phyloP scores from a whole-genome alignment of 108 stramenopile species.

The Craspedostauros australis region DNA sequence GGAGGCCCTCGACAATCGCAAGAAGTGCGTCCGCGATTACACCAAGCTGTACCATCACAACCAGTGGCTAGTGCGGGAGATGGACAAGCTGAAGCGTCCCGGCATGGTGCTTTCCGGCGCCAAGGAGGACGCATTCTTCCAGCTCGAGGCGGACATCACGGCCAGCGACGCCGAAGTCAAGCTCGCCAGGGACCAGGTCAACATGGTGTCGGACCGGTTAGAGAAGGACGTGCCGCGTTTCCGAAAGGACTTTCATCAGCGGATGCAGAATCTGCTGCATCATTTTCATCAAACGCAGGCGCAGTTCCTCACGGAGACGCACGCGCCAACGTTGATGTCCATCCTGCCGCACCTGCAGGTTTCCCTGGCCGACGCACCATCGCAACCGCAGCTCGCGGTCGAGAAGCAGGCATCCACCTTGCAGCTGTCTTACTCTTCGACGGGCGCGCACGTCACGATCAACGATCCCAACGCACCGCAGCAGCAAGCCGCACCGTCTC shows the following conservation, averaged over 20 bases:
- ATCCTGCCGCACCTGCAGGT: constrained; percentile 3
- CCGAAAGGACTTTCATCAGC: constrained; percentile 25
- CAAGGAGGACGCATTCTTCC: constrained; percentile 13
- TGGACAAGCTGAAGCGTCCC: constrained; percentile 25
- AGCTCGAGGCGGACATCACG: constrained; percentile 17
- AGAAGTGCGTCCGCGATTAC: constrained; percentile 14
- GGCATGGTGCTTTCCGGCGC: not conserved
- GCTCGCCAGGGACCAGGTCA: constrained; percentile 8
- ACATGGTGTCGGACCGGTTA: constrained; percentile 18
- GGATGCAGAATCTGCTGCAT: constrained; percentile 23
- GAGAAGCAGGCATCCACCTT: constrained; percentile 4
- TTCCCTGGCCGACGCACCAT: constrained; percentile 7
- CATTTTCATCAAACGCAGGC: constrained; percentile 22
- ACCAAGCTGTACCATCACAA: constrained; percentile 17
- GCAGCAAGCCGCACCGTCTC: no score
- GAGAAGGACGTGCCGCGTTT: constrained; percentile 23
- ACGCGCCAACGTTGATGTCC: constrained; percentile 8
- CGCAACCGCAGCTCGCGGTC: not conserved
- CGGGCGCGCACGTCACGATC: constrained; percentile 14
- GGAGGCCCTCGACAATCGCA: constrained; percentile 20
- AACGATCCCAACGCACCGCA: no score
- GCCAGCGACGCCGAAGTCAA: constrained; percentile 6
- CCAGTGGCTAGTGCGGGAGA: constrained; percentile 6
- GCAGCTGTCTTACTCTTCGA: constrained; percentile 8
- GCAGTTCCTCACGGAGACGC: constrained; percentile 8